Base-by-base conservation (phyloP, 2,329 filamentous ascomycete species). In the Colletotrichum magnum region DNA sequence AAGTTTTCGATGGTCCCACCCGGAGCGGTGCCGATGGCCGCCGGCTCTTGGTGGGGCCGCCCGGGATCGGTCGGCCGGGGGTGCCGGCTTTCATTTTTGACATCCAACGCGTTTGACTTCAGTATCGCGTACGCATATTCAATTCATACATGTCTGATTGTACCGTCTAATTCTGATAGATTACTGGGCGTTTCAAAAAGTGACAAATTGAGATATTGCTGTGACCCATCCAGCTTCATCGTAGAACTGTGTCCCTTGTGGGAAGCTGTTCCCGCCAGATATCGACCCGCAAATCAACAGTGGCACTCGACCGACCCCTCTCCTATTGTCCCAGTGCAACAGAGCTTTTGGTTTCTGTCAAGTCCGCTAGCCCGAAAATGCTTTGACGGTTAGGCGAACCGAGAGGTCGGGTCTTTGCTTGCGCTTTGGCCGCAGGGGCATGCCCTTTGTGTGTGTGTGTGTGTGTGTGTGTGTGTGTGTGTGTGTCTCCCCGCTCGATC, bases 381-480 rank as follows among this genome's bases (percentile, higher is more conserved):
- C 65, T 65, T 56, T 58, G 65, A 56, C 54, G 18, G 18, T 47
- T 13, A 47, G 47, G 28, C 28, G 48, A 54, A 21, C 36, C 59
- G 45, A 36, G n/a, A 16, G 28, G 53, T 39, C 43, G 48, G 64
- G 36, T 51, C 53, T 65, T 28, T 41, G 41, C 57, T 18, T 15
- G 15, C 54, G 66, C 61, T 65, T 54, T 59, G 66, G 53, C 59
- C 53, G 28, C 47, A 32, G 32, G 28, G 58, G 7, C 36, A 32
- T 28, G 58, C 52, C 10, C 13, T 18, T 36, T 36, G 32, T 1
- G 32, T 12, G 2, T 36, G 32, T 7, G 7, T 36, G 10, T 7
- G 32, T 24, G 21, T 24, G 21, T 24, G 21, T 24, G 21, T 24
- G 21, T 24, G 21, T 24, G 21, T 24, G 21, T 24, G 21, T 24